Base-by-base conservation (phyloP, 1,284 basidiomycete species). In the Ganoderma boninense region DNA sequence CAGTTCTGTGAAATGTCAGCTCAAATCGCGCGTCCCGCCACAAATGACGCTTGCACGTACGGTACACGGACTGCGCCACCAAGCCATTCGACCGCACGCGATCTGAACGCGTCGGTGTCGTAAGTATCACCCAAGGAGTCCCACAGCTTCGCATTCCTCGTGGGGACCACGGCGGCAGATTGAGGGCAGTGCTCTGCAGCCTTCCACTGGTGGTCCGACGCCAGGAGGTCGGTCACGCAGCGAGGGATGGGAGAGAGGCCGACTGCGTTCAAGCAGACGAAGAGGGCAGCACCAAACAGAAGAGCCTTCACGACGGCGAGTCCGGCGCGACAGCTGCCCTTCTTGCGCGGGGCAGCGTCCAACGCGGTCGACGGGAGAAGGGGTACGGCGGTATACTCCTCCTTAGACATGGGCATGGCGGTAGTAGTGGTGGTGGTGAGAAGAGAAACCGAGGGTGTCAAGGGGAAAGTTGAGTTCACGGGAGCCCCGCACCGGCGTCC, bases 41-140 rank as follows among this genome's bases (percentile, higher is more conserved):
- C 13, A 40, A 42, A 7, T 23, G 26, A 20, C 14, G 23, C 26
- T 42, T 62, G 16, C 23, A 69, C 68, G 71, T 70, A 84, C 83
- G 82, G 82, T 43, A 84, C 77, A 54, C 77, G 72, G 7, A 84
- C 79, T 1, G 90, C 89, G 5, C 87, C 89, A 44, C 82, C 82
- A 16, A 92, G 80, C 87, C 86, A 90, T 56, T 86, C 80, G 13
- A 89, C 81, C 0, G 88, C 87, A 65, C 82, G 80, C 16, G 73
- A 68, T 76, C 84, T 81, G 81, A 89, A 90, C 29, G 73, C 78
- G 4, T 85, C 79, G 6, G 85, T 84, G 46, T 77, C 80, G 67
- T 85, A 84, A 35, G 80, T 77, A 40, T 81, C 77, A 54, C 82
- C 82, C 49, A 90, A 49, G 18, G 73, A 76, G 29, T 79, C 77